Evolutionary conservation across 768 basidiomycete genomes (phyloP), one percentile per base, ranked within the genome.

Genomic region (Macrolepiota albuminosa): DNA sequence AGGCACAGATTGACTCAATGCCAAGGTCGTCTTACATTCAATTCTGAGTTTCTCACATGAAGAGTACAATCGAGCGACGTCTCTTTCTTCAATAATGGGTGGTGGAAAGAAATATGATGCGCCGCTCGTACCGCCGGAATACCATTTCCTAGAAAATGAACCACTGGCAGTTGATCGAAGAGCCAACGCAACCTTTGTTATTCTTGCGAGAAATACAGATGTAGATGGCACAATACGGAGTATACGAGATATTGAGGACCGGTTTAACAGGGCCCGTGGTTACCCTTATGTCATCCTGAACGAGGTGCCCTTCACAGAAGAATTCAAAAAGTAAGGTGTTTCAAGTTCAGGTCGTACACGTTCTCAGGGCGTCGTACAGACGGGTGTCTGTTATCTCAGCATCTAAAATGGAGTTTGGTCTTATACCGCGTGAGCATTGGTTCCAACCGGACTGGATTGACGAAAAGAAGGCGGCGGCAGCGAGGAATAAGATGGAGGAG

Each of bases 241-340:
- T 63, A 85, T 94, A 64, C 81, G 81, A 62, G 82, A 89, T 70
- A 73, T 93, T 62, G 94, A 96, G 73, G 84, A 89, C 62, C 75
- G 85, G 43, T 95, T 95, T 76, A 98, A 98, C 73, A 75, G 78
- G 47, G 82, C 79, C 61, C 89, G 84, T 65, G 78, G 81, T 24
- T 96, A 97, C 67, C 91, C 93, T 4, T 97, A 91, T 71, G 87
- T 93, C 29, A 89, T 97, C 73, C 76, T 98, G 61, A 96, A 96
- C 69, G 94, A 97, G 52, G 82, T 84, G 62, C 82, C 84, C 0
- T 96, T 96, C 71, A 76, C 81, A 14, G 84, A 87, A 1, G 81
- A 84, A 18, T 95, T 95, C 73, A 91, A 87, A 68, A 74, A 75
- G 83, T 85, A 68, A 64, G 80, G n/a, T 57, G 40, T 9, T 18